These are phyloP conservation scores for Saccharomycopsis lassenensis DNA, from an alignment of 805 yeast genomes.

Conservation along the genomic window DNA sequence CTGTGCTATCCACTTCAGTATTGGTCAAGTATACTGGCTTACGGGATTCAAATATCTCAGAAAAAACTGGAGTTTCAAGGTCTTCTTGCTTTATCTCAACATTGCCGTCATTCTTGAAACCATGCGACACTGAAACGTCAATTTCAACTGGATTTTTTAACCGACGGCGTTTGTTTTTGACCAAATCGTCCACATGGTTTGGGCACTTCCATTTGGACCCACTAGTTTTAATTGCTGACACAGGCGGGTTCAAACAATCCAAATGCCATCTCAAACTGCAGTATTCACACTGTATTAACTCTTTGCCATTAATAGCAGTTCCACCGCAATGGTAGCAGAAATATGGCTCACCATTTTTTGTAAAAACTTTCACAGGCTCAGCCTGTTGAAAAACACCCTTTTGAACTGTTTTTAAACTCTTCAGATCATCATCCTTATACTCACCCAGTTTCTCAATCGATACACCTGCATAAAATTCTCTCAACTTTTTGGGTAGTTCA, in stretches of 20 bases:
- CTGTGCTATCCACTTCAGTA: not conserved
- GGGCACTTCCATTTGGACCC: constrained; percentile 91
- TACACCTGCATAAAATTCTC: constrained; percentile 67
- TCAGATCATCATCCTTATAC: constrained; percentile 53
- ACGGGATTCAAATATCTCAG: constrained; percentile 23
- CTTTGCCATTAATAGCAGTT: constrained; percentile 43
- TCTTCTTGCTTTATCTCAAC: constrained; percentile 45
- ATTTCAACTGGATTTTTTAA: constrained; percentile 40
- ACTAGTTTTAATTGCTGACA: constrained; percentile 57
- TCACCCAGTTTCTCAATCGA: constrained; percentile 58
- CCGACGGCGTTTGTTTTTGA: constrained; percentile 33
- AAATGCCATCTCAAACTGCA: constrained; percentile 81
- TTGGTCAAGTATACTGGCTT: constrained; percentile 1
- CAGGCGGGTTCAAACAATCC: constrained; percentile 74
- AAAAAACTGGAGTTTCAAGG: constrained; percentile 25
- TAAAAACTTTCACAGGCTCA: constrained; percentile 55
- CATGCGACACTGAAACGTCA: constrained; percentile 45
- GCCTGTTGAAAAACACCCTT: constrained; percentile 38
- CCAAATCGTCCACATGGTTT: constrained; percentile 52
- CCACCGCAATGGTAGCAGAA: constrained; percentile 69
- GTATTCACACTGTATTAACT: constrained; percentile 67
- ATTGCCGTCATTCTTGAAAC: constrained; percentile 38
- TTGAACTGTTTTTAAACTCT: constrained; percentile 32
- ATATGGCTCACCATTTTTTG: constrained; percentile 56
- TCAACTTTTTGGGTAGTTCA: constrained; percentile 53